Percentiles rank a stretch among this genome's conserved stretches.
These are phyloP conservation scores for Metschnikowia baotianmanensis DNA, from an alignment of 805 yeast genomes.

Conservation along the genomic window DNA sequence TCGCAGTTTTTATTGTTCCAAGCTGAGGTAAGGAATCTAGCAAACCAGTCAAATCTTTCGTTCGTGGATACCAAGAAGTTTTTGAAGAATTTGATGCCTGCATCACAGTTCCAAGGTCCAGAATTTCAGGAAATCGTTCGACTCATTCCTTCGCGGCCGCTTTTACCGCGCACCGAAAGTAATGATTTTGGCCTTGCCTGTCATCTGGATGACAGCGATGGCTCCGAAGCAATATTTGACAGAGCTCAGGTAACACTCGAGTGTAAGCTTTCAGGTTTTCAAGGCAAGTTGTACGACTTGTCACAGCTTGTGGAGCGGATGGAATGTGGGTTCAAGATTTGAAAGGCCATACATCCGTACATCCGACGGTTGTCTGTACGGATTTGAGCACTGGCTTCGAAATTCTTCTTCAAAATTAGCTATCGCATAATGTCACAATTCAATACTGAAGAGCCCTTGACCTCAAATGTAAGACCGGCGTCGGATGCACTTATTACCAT, in stretches of 20 bases:
- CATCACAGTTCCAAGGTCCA: conserved; percentile 3
- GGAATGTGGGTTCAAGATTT: conserved; percentile 26
- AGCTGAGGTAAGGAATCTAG: conserved; percentile 8
- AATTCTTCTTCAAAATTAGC: not conserved
- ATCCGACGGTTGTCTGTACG: too few species aligned
- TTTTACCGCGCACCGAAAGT: conserved; percentile 18
- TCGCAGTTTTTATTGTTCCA: conserved; percentile 11
- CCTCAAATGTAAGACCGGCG: conserved; percentile 73
- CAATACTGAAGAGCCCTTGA: conserved; percentile 49
- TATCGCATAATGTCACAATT: conserved; percentile 3
- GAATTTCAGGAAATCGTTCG: conserved; percentile 12
- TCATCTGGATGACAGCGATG: conserved; percentile 24
- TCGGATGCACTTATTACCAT: conserved; percentile 77
- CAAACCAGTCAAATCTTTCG: conserved; percentile 16
- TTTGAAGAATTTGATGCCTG: conserved; percentile 4
- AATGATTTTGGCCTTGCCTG: conserved; percentile 13
- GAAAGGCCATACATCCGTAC: conserved; percentile 16
- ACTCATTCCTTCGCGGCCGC: conserved; percentile 15
- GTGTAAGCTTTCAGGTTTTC: conserved; percentile 23
- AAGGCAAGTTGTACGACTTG: conserved; percentile 27
- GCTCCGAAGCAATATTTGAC: conserved; percentile 23
- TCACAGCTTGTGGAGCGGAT: conserved; percentile 23
- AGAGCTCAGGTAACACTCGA: conserved; percentile 23
- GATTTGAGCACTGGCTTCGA: too few species aligned
- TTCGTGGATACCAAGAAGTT: conserved; percentile 16